Base-by-base conservation (phyloP, 2,329 filamentous ascomycete species). In the Phialophora tarda region DNA sequence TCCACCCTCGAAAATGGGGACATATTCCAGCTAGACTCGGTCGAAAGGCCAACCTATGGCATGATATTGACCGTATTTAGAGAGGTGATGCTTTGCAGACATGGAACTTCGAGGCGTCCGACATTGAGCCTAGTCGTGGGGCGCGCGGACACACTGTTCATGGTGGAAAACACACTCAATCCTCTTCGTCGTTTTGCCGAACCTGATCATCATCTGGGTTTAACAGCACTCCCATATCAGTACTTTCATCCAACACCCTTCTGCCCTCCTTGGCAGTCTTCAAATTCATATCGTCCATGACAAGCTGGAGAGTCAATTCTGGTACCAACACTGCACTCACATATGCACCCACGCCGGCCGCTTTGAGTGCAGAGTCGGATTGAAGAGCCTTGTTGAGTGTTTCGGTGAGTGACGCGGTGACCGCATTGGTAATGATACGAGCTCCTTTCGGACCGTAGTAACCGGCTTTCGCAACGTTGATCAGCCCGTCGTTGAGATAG, bases 371-470 rank as follows among this genome's bases (percentile, higher is more conserved):
- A 17, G 82, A 79, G 74, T 94, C 91, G 60, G 84, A 81, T 17
- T 88, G 80, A 1, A 89, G 86, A 62, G 86, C 83, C 70, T 85
- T 82, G 65, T 89, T 87, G 32, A 94, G 78, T 3, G 79, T 74
- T 65, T 91, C 87, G 0, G 64, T 64, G 23, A 71, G 64, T 4
- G 48, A 28, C 2, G 63, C 53, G 1, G 65, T 69, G n/a, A 73
- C 69, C 0, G 68, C 67, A 11, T 63, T 59, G 53, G 87, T 90
- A 84, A 97, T 91, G 59, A 85, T 79, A 57, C 86, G 86, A 59
- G 90, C 83, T 1, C 93, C 93, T 23, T 88, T 85, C 2, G 89
- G 85, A 1, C 93, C 93, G 77, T 96, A 97, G 78, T 96, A 97
- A 0, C 93, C 93, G 10, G 91, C 90, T 2, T 85, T 88, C 32